Base-by-base conservation (phyloP, 2,329 filamentous ascomycete species). In the Pleomassaria siparia region DNA sequence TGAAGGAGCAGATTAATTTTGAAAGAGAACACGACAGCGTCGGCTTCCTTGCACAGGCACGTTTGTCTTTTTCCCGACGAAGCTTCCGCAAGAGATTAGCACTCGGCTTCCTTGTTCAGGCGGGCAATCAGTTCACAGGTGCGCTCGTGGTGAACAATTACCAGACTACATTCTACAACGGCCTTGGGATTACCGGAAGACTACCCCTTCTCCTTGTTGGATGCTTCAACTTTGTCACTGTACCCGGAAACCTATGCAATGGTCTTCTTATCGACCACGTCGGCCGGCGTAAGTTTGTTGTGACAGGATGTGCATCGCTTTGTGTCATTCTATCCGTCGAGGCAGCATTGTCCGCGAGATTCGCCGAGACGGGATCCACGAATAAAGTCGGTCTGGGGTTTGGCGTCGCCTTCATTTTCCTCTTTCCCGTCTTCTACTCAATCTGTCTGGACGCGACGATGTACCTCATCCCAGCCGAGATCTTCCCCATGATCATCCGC, bases 361-460 rank as follows among this genome's bases (percentile, higher is more conserved):
- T 46, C 43, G 53, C 43, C 2, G 41, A 56, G 20, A 51, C 43
- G 2, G 44, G 47, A 11, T 44, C 44, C 2, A 41, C 32, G 9
- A 55, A 57, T 29, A 46, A 42, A 15, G 47, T 49, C 26, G 54
- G 54, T 8, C 32, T 55, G 18, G 52, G 49, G 15, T 53, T 53
- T 32, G 47, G 49, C 8, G 46, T 55, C 2, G 47, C 47, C 30
- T 57, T 57, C 43, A 55, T 57, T 21, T 55, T 53, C 44, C 33
- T 53, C 12, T 54, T 49, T 29, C 35, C 43, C 12, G 48, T 44
- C 3, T 54, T 50, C 18, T 50, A 52, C 49, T 24, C 22, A 9
- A 32, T 50, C 11, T 52, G 40, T 26, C 18, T 54, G 6, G 51
- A 54, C 26, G 48, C 49, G 20, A 30, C 44, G 8, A 42, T 44